Evolutionary conservation across 768 basidiomycete species (phyloP).

Genomic region (Amanita pseudoporphyria): DNA sequence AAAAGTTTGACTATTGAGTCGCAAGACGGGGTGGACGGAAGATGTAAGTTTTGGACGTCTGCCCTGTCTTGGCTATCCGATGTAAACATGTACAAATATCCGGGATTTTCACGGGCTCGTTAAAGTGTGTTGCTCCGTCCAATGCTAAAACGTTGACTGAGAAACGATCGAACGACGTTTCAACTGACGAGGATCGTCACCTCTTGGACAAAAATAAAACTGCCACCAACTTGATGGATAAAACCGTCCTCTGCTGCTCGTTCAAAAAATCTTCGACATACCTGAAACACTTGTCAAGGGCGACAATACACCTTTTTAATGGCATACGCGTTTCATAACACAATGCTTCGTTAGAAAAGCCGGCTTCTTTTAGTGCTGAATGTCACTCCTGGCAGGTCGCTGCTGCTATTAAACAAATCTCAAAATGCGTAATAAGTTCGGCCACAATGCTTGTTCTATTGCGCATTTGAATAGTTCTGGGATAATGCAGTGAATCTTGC

Average conservation of each 20-base stretch:
- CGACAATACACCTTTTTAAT: background rate
- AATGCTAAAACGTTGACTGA: constrained; percentile 50
- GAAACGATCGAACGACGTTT: constrained; percentile 55
- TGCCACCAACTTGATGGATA: constrained; percentile 35
- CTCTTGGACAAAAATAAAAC: background rate
- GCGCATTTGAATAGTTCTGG: background rate
- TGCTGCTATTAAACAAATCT: constrained; percentile 20
- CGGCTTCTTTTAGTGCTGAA: constrained; percentile 56
- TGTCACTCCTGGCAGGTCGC: constrained; percentile 32
- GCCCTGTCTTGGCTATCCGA: constrained; percentile 3
- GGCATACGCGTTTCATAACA: constrained; percentile 52
- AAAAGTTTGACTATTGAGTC: background rate
- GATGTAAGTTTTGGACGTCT: constrained; percentile 8
- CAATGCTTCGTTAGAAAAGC: constrained; percentile 57
- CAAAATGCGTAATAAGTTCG: constrained; percentile 55
- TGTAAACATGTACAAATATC: constrained; percentile 6
- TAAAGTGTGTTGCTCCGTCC: constrained; percentile 47
- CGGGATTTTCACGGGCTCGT: constrained; percentile 41
- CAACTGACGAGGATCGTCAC: constrained; percentile 25
- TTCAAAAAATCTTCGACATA: constrained; percentile 66
- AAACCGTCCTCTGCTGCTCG: constrained; percentile 60
- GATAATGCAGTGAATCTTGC: background rate
- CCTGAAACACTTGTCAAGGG: constrained; percentile 21
- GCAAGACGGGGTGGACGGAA: constrained; percentile 2
- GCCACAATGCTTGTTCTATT: constrained; percentile 56